Base-by-base conservation (phyloP, 345 rosid species). In the Erysimum cheiranthoides region DNA sequence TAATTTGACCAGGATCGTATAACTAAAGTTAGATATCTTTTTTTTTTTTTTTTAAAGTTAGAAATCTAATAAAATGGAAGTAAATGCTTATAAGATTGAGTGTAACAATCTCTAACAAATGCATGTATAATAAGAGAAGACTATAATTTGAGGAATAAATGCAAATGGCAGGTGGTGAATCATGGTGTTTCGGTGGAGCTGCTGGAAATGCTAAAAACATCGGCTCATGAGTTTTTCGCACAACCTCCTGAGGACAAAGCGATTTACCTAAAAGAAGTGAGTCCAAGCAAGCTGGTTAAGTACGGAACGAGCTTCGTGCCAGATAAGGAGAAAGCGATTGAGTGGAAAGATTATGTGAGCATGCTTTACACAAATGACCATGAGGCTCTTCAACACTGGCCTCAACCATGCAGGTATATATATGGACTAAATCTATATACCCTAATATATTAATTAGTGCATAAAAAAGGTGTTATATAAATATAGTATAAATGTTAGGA, bases 341-440 rank as follows among this genome's bases (percentile, higher is more conserved):
- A 87, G 74, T 87, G 89, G 92, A 87, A 87, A 50, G 92, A 85
- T 63, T 87, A 87, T 57, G 59, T 87, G 63, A 84, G 83, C 71
- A 81, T 85, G 85, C 53, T 32, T 4, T 87, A 87, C 57, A 87
- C 86, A 58, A 78, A 62, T 49, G 88, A 87, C 73, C 67, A 18
- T 42, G 92, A 86, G 25, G 92, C 87, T 34, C 82, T 81, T 74
- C 71, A 83, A 42, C 73, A 81, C 28, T 87, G 92, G 89, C 89
- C 89, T 14, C 52, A 46, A 8, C 83, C 66, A 21, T 84, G 85
- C 88, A 79, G 81, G 89, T 86, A 64, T 38, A 34, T 18, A 57
- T 18, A 62, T 16, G 21, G n/a, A 57, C 21, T 38, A 10, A 12
- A 51, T 5, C 2, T 11, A 35, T 66, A 18, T 21, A 21, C 25